phyloP scores from a whole-genome alignment of 2,329 filamentous ascomycete genomes.

The Xylariales sp. region DNA sequence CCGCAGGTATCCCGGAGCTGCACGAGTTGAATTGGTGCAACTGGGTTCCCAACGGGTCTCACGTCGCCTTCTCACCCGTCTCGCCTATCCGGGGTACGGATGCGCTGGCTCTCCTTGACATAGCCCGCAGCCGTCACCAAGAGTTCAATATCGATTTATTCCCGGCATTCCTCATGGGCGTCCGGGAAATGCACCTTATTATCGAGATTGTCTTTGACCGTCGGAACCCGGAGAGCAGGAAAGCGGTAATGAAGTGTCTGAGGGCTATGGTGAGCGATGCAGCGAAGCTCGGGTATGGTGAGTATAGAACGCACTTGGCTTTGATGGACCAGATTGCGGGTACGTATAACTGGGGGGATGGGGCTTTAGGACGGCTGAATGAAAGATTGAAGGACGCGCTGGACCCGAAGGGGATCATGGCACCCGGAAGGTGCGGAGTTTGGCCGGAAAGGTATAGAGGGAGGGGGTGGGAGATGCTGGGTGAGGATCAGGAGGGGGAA shows the following conservation, averaged over 20 bases:
- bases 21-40: slow-evolving; percentile 36
- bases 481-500: too few relatives aligned
- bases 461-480: too few relatives aligned
- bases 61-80: slow-evolving; percentile 41
- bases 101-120: neutral
- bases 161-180: slow-evolving; percentile 34
- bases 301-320: slow-evolving; percentile 39
- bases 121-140: slow-evolving; percentile 32
- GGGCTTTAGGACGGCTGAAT: slow-evolving; percentile 35
- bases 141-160: slow-evolving; percentile 33
- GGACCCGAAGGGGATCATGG: slow-evolving; percentile 32
- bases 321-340: slow-evolving; percentile 40
- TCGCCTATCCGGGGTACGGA: slow-evolving; percentile 19
- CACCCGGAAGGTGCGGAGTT: slow-evolving; percentile 27
- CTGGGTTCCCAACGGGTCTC: slow-evolving; percentile 39
- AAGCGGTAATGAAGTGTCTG: slow-evolving; percentile 22
- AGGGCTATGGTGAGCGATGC: slow-evolving; percentile 32
- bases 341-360: slow-evolving; percentile 38
- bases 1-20: slow-evolving; percentile 31
- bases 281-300: slow-evolving; percentile 34
- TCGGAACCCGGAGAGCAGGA: slow-evolving; percentile 16
- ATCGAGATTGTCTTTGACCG: slow-evolving; percentile 30
- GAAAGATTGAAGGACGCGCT: slow-evolving; percentile 37
- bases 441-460: slow-evolving; percentile 28
- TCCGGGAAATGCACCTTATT: slow-evolving; percentile 40